Percentiles rank a stretch among this genome's conserved stretches.
Conservation (phyloP, 2,329 filamentous ascomycete species). For the Paecilomyces fulvus region DNA sequence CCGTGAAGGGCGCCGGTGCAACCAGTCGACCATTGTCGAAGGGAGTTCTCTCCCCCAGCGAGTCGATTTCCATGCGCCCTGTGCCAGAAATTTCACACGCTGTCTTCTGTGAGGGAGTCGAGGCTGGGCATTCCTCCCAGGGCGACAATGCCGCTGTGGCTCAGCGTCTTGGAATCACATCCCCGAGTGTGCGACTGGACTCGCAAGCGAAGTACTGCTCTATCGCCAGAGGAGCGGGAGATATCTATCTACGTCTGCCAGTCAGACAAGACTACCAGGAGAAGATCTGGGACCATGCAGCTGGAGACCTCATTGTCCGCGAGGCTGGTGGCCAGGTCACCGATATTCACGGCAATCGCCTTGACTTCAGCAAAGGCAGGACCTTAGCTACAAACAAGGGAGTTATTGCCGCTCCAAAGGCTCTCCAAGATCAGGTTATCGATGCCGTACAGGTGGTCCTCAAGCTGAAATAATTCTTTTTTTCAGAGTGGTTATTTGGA, state of each 20-base stretch:
- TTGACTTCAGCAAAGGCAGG: conserved; percentile 80
- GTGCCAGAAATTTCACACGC: conserved; percentile 67
- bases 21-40: conserved; percentile 65
- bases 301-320: conserved; percentile 84
- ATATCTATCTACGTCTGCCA: conserved; percentile 87
- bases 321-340: conserved; percentile 91
- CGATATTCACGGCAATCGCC: conserved; percentile 72
- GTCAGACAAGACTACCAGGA: conserved; percentile 83
- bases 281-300: conserved; percentile 99
- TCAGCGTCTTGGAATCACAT: conserved; percentile 73
- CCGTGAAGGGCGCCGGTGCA: conserved; percentile 70
- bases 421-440: conserved; percentile 68
- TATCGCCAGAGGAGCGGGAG: conserved; percentile 86
- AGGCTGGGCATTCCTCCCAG: conserved; percentile 86
- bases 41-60: conserved; percentile 36
- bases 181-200: conserved; percentile 89
- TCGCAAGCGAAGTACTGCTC: conserved; percentile 97
- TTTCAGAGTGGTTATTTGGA: conserved; percentile 5
- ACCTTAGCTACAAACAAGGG: conserved; percentile 88
- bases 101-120: conserved; percentile 94
- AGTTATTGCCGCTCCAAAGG: conserved; percentile 75
- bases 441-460: conserved; percentile 75
- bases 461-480: conserved; percentile 31
- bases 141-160: conserved; percentile 81
- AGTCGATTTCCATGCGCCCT: conserved; percentile 69